Evolutionary conservation across 2,329 filamentous ascomycete genomes (phyloP), one percentile per base, ranked within the genome.

Genomic region (Cylindrodendrum hubeiense): DNA sequence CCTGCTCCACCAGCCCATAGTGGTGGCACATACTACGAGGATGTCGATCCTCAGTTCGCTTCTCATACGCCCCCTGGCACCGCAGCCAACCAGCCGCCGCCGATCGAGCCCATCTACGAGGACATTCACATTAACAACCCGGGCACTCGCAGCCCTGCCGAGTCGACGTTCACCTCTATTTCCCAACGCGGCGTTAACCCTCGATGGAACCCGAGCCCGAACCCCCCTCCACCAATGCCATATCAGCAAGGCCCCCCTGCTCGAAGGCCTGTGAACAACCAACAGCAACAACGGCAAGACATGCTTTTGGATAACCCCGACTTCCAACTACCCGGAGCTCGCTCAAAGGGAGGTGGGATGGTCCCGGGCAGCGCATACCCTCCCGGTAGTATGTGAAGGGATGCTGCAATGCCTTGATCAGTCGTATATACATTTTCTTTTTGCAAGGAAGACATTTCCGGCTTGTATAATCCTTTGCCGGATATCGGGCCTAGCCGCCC

Each of bases 161-260:
- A 90, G 73, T 95, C 91, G 49, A 93, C 92, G 72, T 98, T 97
- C 80, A 98, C 95, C 1, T 96, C 93, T 12, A 91, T 98, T 49
- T 95, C 92, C 0, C 94, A 98, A 79, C 88, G 95, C 34, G 92
- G 93, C 1, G 83, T 98, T 59, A 98, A 98, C 78, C 95, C 95
- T 7, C 90, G 91, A 65, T 98, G 95, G 95, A 89, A 92, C 67
- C 89, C 87, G 3, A 83, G 85, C 30, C 82, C 87, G 3, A 83
- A 85, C 30, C 82, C 85, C 47, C 79, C 80, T 15, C 77, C 81
- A 17, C 78, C 83, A 39, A 77, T 81, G 71, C 81, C 79, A 57
- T 81, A 81, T 9, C 83, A 79, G 69, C 80, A 71, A 71, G 82
- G 74, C 75, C 81, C 79, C 60, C 81, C 80, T 21, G 79, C 81